Conservation (phyloP, 2,329 filamentous ascomycete species). For the Rutstroemia sydowiana region DNA sequence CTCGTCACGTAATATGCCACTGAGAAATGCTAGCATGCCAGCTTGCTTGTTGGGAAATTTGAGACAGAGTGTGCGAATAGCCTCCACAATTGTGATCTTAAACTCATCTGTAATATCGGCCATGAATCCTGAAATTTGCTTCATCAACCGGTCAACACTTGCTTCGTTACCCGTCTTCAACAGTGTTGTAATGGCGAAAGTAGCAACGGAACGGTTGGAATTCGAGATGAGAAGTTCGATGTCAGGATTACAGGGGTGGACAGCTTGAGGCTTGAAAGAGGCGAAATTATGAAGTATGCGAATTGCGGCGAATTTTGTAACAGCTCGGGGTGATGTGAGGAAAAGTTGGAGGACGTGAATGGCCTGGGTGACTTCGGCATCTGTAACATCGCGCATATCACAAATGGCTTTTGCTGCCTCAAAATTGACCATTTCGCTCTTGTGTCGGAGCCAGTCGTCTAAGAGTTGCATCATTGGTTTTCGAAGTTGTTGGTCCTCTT, state of each 20-base stretch:
- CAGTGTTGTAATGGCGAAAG: conserved; percentile 94
- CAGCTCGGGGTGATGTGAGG: conserved; percentile 87
- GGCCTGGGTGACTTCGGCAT: conserved; percentile 83
- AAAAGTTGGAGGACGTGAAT: conserved; percentile 95
- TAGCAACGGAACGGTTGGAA: conserved; percentile 93
- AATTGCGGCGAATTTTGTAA: conserved; percentile 96
- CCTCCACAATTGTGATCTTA: conserved; percentile 99
- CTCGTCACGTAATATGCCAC: conserved; percentile 92
- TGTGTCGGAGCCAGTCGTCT: conserved; percentile 93
- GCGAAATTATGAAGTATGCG: conserved; percentile 95
- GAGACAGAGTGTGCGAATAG: conserved; percentile 89
- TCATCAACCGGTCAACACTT: conserved; percentile 94
- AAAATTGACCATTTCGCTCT: conserved; percentile 99
- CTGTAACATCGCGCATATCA: conserved; percentile 86
- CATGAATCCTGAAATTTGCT: conserved; percentile 98
- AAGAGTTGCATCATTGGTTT: conserved; percentile 97
- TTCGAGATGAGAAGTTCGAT: conserved; percentile 97
- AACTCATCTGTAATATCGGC: conserved; percentile 98
- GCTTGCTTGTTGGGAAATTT: conserved; percentile 99
- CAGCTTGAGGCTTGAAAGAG: conserved; percentile 88
- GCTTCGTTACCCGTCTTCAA: conserved; percentile 98
- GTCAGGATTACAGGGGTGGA: conserved; percentile 91
- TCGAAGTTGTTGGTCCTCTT: conserved; percentile 81
- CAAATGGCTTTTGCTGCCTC: conserved; percentile 98
- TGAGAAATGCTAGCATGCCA: conserved; percentile 94